Evolutionary conservation across 805 yeast genomes (phyloP).

Genomic region (Tetrapisispora namnaoensis): DNA sequence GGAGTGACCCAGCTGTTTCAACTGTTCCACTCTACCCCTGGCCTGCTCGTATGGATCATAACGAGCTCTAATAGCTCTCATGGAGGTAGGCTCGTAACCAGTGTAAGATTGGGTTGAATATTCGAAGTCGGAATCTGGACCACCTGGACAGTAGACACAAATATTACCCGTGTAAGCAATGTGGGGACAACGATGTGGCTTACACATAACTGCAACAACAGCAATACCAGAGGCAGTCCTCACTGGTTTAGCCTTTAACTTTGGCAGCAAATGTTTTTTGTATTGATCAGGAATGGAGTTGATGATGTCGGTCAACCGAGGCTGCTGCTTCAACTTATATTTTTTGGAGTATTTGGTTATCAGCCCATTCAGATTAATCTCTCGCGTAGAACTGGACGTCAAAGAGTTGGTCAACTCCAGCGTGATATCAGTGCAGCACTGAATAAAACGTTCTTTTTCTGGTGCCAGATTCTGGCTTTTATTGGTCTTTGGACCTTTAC

Average conservation of each 20-base stretch:
- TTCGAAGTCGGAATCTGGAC: slow-evolving; percentile 97
- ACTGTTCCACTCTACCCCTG: slow-evolving; percentile 91
- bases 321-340: slow-evolving; percentile 85
- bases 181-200: slow-evolving; percentile 98
- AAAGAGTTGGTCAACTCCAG: slow-evolving; percentile 73
- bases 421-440: slow-evolving; percentile 88
- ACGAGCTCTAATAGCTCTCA: slow-evolving; percentile 98
- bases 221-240: slow-evolving; percentile 98
- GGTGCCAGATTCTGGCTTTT: slow-evolving; percentile 64
- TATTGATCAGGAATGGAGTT: slow-evolving; percentile 94
- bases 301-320: slow-evolving; percentile 89
- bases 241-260: slow-evolving; percentile 96
- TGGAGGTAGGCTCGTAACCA: slow-evolving; percentile 97
- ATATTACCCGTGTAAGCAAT: slow-evolving; percentile 98
- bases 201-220: slow-evolving; percentile 98
- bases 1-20: slow-evolving; percentile 89
- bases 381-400: slow-evolving; percentile 38
- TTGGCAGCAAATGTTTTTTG: slow-evolving; percentile 82
- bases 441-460: slow-evolving; percentile 85
- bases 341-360: slow-evolving; percentile 79
- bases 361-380: slow-evolving; percentile 79
- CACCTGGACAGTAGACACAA: slow-evolving; percentile 98
- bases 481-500: slow-evolving; percentile 31
- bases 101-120: slow-evolving; percentile 97
- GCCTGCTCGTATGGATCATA: slow-evolving; percentile 99